Base-by-base conservation (phyloP, 169 alveolate species). In the Theileria annulata region DNA sequence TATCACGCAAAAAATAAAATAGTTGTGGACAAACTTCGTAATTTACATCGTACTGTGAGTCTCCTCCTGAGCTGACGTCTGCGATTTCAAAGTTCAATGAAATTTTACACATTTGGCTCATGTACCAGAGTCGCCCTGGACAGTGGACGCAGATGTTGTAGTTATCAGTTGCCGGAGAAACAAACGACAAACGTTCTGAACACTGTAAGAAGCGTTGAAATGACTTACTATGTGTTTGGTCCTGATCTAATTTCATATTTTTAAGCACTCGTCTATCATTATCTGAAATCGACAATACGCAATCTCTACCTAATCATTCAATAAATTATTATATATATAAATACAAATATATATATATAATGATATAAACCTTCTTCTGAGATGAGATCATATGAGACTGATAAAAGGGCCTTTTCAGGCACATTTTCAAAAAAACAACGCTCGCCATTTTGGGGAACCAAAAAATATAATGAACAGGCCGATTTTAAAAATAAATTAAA, bases 81-180 rank as follows among this genome's bases (percentile, higher is more conserved):
- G 92, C 94, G 23, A 82, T 88, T 17, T 89, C 94, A 48, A 86
- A 69, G 27, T 91, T 85, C 33, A 89, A 60, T 35, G 82, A 73
- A 60, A 88, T 69, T 73, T 89, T 89, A 56, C 88, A 77, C 67
- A 77, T 59, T 15, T 83, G 79, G 27, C 87, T 63, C 51, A 80
- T 64, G 80, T 82, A 89, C 94, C 94, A 89, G 33, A 66, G 42
- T 47, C 76, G 77, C 9, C 89, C 81, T 15, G 92, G 92, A 70
- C 94, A 89, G 17, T 86, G 82, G 47, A 89, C 81, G 48, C 94
- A 89, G 21, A 89, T 77, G 42, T 81, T 68, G 62, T 89, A 82
- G 28, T 70, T 30, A 30, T 88, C 92, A 48, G 79, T 78, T 58
- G 63, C 49, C 28, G 77, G 60, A 33, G 88, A 59, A 21, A 89